phyloP scores from a whole-genome alignment of 192 early-diverging fungal genomes.

The Backusella parvicylindrica region DNA sequence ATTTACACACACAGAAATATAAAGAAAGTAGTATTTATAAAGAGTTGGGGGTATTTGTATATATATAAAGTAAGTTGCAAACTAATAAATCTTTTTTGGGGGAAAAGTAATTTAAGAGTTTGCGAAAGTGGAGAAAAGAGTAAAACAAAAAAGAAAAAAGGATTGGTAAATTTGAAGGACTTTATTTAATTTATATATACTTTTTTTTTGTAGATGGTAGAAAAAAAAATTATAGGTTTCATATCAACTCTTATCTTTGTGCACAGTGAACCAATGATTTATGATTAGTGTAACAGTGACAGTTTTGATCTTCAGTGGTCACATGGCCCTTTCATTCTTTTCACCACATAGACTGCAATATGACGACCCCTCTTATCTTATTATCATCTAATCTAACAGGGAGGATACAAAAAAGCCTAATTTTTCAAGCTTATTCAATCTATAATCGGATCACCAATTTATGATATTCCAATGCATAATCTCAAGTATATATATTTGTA shows the following conservation, averaged over 20 bases:
- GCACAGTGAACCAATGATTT: conserved; percentile 13
- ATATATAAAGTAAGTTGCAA: background rate
- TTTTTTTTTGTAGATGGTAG: background rate
- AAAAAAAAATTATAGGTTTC: conserved; percentile 13
- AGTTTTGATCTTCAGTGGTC: conserved; percentile 1
- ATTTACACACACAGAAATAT: background rate
- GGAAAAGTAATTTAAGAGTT: conserved; percentile 11
- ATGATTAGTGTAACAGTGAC: background rate
- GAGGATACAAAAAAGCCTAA: background rate
- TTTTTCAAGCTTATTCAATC: background rate
- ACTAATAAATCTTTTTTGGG: conserved; percentile 5
- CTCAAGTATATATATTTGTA: background rate
- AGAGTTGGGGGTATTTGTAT: conserved; percentile 4
- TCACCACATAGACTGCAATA: background rate
- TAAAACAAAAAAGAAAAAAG: conserved; percentile 6
- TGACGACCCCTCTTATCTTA: background rate
- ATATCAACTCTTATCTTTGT: conserved; percentile 21
- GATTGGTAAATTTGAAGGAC: background rate
- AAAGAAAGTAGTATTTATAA: background rate
- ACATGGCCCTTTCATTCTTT: background rate
- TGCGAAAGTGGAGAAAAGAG: background rate
- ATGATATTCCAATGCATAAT: background rate
- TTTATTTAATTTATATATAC: conserved; percentile 4
- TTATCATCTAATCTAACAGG: background rate
- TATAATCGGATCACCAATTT: background rate